Conservation (phyloP, 106 monocot species). For the Dioscorea dumetorum region DNA sequence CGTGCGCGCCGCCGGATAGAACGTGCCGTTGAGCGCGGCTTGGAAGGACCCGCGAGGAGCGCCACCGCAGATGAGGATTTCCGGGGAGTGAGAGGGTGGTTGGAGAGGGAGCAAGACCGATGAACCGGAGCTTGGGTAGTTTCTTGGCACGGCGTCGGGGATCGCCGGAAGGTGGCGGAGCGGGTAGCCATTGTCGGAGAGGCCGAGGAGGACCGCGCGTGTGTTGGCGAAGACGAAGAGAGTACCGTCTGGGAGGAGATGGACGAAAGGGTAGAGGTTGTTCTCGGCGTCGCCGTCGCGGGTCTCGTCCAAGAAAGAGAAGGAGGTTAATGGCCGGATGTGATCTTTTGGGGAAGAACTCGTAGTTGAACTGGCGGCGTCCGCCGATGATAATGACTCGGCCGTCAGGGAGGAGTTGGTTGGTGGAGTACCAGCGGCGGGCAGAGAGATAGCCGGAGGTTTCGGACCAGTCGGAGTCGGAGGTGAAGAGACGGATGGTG, state of each 20-base stretch:
- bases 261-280: slow-evolving; percentile 59
- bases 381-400: slow-evolving; percentile 32
- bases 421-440: slow-evolving; percentile 35
- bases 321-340: background rate
- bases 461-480: slow-evolving; percentile 20
- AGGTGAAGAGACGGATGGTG: slow-evolving; percentile 17
- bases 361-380: slow-evolving; percentile 32
- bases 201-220: slow-evolving; percentile 28
- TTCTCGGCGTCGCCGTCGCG: slow-evolving; percentile 22
- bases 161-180: slow-evolving; percentile 24
- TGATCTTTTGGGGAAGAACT: slow-evolving; percentile 24
- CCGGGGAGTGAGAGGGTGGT: slow-evolving; percentile 11
- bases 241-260: slow-evolving; percentile 39
- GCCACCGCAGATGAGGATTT: slow-evolving; percentile 63
- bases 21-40: slow-evolving; percentile 16
- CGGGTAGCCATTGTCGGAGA: background rate
- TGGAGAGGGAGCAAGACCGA: slow-evolving; percentile 44
- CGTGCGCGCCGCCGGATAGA: slow-evolving; percentile 30
- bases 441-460: slow-evolving; percentile 16
- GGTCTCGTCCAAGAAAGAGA: slow-evolving; percentile 34
- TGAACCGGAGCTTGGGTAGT: slow-evolving; percentile 44
- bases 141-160: slow-evolving; percentile 18
- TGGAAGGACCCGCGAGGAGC: slow-evolving; percentile 22
- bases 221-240: slow-evolving; percentile 52
- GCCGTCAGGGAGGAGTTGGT: slow-evolving; percentile 28